Evolutionary conservation across 1,139 yeast species (phyloP), one percentile per base, ranked within the genome.

Genomic region (Blastobotrys arbuscula): DNA sequence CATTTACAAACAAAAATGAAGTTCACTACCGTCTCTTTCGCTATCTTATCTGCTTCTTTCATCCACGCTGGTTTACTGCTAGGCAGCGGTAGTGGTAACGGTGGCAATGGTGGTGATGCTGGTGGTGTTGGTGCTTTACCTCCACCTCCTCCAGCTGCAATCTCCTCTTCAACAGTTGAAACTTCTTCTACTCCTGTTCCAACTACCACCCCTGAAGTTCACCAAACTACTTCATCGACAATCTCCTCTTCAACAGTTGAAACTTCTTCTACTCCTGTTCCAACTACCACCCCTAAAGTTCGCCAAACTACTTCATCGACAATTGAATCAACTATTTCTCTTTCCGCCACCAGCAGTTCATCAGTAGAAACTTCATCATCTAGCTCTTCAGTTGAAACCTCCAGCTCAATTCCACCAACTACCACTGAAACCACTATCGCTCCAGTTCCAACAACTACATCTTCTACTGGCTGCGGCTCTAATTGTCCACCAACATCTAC

Each of bases 91-190:
- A 34, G 45, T 34, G 45, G 45, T 20, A 18, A 21, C 20, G 45
- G 40, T 15, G 45, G 45, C 19, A 18, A 21, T 19, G 45, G 45
- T 36, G 45, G 45, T 35, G 20, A 42, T 36, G 45, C 45, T 16
- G 45, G 45, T 35, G 45, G 45, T 15, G 7, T 33, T 30, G 37
- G 38, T 16, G 23, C 36, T 23, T n/a, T 26, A 15, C 21, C 15
- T 5, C 36, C 44, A 28, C 21, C 15, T 5, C 20, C 35, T 16
- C 24, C 43, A 26, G 23, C 35, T n/a, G 4, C 35, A 39, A 30
- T 20, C 26, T 5, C 16, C 10, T 7, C 33, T 4, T 7, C 38
- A 3, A 19, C 34, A 3, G 23, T 28, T 21, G 47, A 28, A 19
- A 15, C 47, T 31, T 12, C 21, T 9, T 13, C 48, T 6, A 23